Evolutionary conservation across 257 asterid species (phyloP).

Genomic region (Orobanche coerulescens): DNA sequence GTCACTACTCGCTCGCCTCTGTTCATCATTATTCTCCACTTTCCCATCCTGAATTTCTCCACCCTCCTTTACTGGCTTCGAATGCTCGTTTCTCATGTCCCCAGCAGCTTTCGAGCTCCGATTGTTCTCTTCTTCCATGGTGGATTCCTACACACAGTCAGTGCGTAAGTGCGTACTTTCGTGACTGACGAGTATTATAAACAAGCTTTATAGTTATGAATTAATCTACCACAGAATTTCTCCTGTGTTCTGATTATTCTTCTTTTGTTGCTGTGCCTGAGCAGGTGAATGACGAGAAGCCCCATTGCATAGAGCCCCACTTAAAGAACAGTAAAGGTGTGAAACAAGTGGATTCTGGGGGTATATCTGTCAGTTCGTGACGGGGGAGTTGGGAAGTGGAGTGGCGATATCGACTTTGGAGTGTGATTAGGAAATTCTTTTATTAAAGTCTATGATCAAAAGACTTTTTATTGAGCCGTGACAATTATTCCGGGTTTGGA

Average conservation of each 20-base stretch:
- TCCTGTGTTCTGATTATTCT: not conserved
- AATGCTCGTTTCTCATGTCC: constrained; percentile 9
- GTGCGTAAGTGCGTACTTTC: constrained; percentile 37
- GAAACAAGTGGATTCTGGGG: not conserved
- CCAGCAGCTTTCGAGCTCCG: constrained; percentile 25
- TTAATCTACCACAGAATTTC: not conserved
- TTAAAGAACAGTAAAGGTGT: not conserved
- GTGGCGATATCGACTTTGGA: constrained; percentile 24
- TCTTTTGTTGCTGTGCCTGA: not conserved
- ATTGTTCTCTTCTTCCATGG: constrained; percentile 34
- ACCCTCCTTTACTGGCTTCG: constrained; percentile 16
- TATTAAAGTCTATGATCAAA: constrained; percentile 12
- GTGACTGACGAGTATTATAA: constrained; percentile 18
- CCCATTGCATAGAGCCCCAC: not conserved
- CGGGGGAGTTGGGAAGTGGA: not conserved
- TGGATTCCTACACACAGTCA: constrained; percentile 28
- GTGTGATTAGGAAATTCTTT: constrained; percentile 20
- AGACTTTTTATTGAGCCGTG: constrained; percentile 21
- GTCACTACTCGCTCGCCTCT: constrained; percentile 25
- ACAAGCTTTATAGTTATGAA: constrained; percentile 13
- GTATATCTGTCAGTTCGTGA: not conserved
- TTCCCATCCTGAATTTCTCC: constrained; percentile 22
- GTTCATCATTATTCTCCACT: constrained; percentile 22
- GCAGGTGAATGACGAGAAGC: constrained; percentile 1
- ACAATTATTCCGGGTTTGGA: constrained; percentile 28